Percentiles rank a stretch among this genome's conserved stretches.
Evolutionary conservation across 208 protist species (phyloP).

Genomic region (Trypanosoma vivax): DNA sequence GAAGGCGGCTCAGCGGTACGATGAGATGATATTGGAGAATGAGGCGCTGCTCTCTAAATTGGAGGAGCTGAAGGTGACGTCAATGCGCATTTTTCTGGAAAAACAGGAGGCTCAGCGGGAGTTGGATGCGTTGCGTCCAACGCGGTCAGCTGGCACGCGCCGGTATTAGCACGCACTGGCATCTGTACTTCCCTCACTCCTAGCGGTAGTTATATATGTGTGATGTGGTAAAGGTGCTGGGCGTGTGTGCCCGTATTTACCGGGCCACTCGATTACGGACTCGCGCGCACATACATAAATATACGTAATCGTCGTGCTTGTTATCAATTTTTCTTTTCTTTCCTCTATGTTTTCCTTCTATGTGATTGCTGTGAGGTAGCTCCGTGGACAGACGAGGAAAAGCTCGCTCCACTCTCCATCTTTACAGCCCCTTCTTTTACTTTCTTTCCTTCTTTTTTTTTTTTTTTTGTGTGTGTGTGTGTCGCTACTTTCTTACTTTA

Average conservation of each 20-base stretch:
- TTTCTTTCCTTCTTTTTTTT: constrained; percentile 5
- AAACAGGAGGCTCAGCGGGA: constrained; percentile 77
- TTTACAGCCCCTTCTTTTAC: constrained; percentile 3
- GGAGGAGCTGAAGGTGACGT: constrained; percentile 87
- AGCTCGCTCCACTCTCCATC: neutral
- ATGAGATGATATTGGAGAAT: constrained; percentile 91
- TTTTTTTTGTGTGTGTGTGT: too few species aligned
- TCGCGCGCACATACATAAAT: neutral
- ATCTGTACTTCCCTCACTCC: too few species aligned
- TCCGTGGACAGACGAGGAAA: neutral
- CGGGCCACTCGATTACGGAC: neutral
- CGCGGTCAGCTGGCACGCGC: constrained; percentile 31
- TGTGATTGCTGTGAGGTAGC: neutral
- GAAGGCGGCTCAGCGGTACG: constrained; percentile 85
- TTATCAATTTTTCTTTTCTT: constrained; percentile 21
- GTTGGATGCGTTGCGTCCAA: constrained; percentile 49
- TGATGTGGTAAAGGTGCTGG: neutral
- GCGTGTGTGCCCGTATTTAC: neutral
- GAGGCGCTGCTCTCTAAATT: constrained; percentile 74
- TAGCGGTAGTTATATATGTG: too few species aligned
- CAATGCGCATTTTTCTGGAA: constrained; percentile 87
- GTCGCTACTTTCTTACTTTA: too few species aligned
- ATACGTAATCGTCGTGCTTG: constrained; percentile 3
- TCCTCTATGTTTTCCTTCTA: neutral
- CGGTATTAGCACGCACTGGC: constrained; percentile 35